Percentiles rank a stretch among this genome's conserved stretches.
Conservation (phyloP, 1,139 yeast genomes). For the Debaryomyces robertsiae region DNA sequence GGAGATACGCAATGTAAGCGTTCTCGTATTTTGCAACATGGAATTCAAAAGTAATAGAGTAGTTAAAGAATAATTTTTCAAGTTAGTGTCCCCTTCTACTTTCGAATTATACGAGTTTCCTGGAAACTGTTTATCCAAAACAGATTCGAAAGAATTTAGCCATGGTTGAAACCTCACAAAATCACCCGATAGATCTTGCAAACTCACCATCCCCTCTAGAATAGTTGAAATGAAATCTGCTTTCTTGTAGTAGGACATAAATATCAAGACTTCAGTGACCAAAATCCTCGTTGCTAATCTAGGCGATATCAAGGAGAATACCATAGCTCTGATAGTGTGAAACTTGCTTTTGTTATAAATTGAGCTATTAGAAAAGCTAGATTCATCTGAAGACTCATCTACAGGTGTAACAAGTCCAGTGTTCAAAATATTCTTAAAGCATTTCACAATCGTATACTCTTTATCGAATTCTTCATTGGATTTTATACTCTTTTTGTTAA, state of each 20-base stretch:
- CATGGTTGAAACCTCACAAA: conserved; percentile 45
- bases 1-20: conserved; percentile 31
- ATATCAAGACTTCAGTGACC: conserved; percentile 47
- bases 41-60: conserved; percentile 49
- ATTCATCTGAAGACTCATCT: conserved; percentile 9
- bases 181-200: conserved; percentile 42
- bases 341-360: conserved; percentile 25
- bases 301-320: conserved; percentile 44
- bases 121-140: conserved; percentile 34
- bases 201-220: conserved; percentile 34
- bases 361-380: too few species aligned
- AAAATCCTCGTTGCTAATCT: conserved; percentile 42
- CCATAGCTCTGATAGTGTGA: conserved; percentile 39
- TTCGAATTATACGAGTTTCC: conserved; percentile 20
- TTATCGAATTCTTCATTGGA: conserved; percentile 48
- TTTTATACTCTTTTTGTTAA: conserved; percentile 47
- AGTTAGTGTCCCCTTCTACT: conserved; percentile 22
- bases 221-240: conserved; percentile 29
- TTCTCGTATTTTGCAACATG: conserved; percentile 39
- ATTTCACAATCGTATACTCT: conserved; percentile 42
- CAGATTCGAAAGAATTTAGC: conserved; percentile 41
- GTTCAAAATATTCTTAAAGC: conserved; percentile 38
- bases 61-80: conserved; percentile 47
- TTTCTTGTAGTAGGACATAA: conserved; percentile 32
- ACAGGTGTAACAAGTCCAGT: conserved; percentile 22